Percentiles rank a stretch among this genome's conserved stretches.
Conservation (phyloP, 768 basidiomycete genomes). For the Sarcodon sp. region DNA sequence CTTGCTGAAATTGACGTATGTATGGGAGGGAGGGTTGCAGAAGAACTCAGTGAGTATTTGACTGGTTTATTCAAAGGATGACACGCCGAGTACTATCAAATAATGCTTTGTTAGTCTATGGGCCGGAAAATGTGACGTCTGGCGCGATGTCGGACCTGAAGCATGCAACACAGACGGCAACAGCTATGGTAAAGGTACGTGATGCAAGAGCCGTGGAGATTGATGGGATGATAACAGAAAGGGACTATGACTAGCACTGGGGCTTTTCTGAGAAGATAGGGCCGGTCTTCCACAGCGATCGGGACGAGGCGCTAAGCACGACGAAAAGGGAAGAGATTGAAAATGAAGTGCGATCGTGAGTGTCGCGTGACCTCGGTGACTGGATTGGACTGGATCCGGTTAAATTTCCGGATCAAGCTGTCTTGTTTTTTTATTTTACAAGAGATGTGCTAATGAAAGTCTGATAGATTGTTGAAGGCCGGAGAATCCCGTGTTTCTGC, state of each 20-base stretch:
- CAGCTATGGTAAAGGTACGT: constrained; percentile 80
- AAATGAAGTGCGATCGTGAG: constrained; percentile 71
- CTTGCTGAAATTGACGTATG: constrained; percentile 79
- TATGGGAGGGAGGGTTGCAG: constrained; percentile 92
- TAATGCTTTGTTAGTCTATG: constrained; percentile 49
- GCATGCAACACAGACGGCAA: constrained; percentile 68
- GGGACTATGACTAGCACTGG: constrained; percentile 36
- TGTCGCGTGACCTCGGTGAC: constrained; percentile 5
- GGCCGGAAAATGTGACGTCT: constrained; percentile 77
- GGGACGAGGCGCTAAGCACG: constrained; percentile 58
- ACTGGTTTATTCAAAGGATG: constrained; percentile 2
- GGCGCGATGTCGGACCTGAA: constrained; percentile 85
- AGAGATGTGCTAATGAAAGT: not conserved
- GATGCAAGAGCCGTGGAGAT: not conserved
- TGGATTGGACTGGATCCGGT: too few species aligned
- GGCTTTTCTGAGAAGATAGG: constrained; percentile 73
- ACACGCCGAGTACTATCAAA: constrained; percentile 7
- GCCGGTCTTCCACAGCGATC: constrained; percentile 70
- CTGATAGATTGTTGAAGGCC: constrained; percentile 35
- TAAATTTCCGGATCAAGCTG: too few species aligned
- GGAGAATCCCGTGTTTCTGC: constrained; percentile 26
- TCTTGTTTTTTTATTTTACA: too few species aligned
- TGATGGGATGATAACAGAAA: constrained; percentile 3
- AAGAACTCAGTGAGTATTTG: constrained; percentile 59
- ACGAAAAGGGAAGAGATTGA: constrained; percentile 79